Evolutionary conservation across 176 grass and related monocot species (phyloP).

Genomic region (Phyllostachys edulis): DNA sequence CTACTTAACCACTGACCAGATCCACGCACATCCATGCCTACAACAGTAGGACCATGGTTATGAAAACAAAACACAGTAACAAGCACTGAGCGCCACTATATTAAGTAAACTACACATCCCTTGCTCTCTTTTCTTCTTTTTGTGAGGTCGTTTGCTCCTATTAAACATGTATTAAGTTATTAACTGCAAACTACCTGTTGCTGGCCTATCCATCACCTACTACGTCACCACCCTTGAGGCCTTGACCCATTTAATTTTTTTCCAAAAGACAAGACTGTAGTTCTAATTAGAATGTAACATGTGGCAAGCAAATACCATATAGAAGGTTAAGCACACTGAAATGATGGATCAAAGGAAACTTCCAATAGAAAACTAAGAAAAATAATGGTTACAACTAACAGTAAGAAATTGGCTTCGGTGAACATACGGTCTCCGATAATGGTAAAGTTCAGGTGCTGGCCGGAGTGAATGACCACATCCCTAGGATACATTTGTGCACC

Average conservation of each 20-base stretch:
- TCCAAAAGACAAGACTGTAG: too few species aligned
- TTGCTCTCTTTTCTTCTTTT: background rate
- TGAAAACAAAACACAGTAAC: conserved; percentile 12
- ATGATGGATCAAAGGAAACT: background rate
- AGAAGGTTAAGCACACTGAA: conserved; percentile 9
- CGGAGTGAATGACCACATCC: conserved; percentile 61
- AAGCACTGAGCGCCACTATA: background rate
- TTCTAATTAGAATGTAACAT: background rate
- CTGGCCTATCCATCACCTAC: background rate
- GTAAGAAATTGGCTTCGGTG: conserved; percentile 32
- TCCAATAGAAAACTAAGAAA: background rate
- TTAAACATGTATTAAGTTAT: conserved; percentile 19
- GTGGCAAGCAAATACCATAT: background rate
- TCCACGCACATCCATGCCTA: conserved; percentile 47
- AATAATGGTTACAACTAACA: background rate
- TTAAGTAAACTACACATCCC: background rate
- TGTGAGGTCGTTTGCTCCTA: background rate
- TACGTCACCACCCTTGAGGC: background rate
- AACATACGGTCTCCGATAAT: conserved; percentile 62
- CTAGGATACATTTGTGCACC: conserved; percentile 63
- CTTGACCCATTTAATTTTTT: background rate
- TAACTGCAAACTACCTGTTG: background rate
- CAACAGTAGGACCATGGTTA: conserved; percentile 16
- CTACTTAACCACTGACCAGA: conserved; percentile 77
- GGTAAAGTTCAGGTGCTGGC: conserved; percentile 71